Evolutionary conservation across 1,284 basidiomycete genomes (phyloP).

Genomic region (Ceratobasidium sp.): DNA sequence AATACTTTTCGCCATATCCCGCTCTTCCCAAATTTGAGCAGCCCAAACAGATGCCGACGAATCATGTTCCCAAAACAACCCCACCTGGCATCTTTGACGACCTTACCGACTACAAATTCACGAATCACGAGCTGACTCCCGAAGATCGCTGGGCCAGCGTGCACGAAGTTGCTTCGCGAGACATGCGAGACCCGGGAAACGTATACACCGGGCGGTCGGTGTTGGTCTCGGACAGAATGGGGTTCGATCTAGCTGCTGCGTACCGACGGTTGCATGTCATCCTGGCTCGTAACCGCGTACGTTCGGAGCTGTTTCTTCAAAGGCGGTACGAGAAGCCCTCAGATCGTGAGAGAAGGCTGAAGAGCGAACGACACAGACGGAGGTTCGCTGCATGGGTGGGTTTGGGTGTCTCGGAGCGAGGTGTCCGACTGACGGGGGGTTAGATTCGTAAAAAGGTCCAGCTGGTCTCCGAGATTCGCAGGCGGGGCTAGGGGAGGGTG

Average conservation of each 20-base stretch:
- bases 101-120: conserved; percentile 36
- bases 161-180: conserved; percentile 3
- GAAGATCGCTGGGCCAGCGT: conserved; percentile 51
- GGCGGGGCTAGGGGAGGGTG: conserved; percentile 61
- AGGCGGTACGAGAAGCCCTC: conserved; percentile 79
- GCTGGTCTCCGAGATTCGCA: conserved; percentile 65
- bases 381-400: conserved; percentile 75
- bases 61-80: neutral
- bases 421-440: neutral
- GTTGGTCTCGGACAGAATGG: conserved; percentile 7
- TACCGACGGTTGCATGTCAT: conserved; percentile 64
- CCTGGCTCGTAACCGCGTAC: conserved; percentile 67
- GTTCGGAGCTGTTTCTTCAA: conserved; percentile 61
- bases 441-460: conserved; percentile 73
- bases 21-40: conserved; percentile 23
- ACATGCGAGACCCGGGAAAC: conserved; percentile 26
- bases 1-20: conserved; percentile 39
- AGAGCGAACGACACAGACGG: conserved; percentile 72
- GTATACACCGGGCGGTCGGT: conserved; percentile 49
- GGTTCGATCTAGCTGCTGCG: conserved; percentile 55
- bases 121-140: conserved; percentile 56
- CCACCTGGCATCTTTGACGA: neutral
- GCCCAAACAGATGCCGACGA: neutral
- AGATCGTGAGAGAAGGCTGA: conserved; percentile 69
- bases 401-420: conserved; percentile 47